Conservation (phyloP, 192 early-diverging fungal species). For the Lobosporangium transversale region DNA sequence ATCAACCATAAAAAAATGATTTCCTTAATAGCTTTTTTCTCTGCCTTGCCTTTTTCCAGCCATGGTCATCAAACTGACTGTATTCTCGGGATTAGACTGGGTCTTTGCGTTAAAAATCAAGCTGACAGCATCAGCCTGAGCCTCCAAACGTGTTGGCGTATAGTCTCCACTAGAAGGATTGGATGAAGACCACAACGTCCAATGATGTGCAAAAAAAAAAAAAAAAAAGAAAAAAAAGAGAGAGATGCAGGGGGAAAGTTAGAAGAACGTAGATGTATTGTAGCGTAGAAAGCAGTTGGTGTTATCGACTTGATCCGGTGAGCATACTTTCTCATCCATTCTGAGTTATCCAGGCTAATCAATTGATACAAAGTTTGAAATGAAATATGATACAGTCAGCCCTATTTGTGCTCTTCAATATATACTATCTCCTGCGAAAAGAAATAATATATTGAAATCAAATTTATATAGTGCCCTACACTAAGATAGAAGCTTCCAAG, state of each 20-base stretch:
- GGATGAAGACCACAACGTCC: too few species aligned
- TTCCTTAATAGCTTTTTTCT: neutral
- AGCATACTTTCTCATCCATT: conserved; percentile 87
- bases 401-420: too few species aligned
- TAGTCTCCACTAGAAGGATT: conserved; percentile 88
- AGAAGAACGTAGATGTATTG: too few species aligned
- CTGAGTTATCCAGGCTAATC: conserved; percentile 90
- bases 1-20: neutral
- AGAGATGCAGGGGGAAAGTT: neutral
- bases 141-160: conserved; percentile 91
- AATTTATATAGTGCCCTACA: too few species aligned
- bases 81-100: conserved; percentile 94
- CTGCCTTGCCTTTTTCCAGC: conserved; percentile 82
- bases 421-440: too few species aligned
- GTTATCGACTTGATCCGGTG: neutral
- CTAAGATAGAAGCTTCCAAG: conserved; percentile 91
- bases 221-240: neutral
- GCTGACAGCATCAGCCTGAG: conserved; percentile 94
- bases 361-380: neutral
- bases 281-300: neutral
- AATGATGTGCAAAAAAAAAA: too few species aligned
- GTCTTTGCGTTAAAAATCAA: conserved; percentile 92
- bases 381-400: too few species aligned
- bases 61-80: conserved; percentile 93
- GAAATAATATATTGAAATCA: neutral